Base-by-base conservation (phyloP, 2,329 filamentous ascomycete genomes). In the Tolypocladium sp. region DNA sequence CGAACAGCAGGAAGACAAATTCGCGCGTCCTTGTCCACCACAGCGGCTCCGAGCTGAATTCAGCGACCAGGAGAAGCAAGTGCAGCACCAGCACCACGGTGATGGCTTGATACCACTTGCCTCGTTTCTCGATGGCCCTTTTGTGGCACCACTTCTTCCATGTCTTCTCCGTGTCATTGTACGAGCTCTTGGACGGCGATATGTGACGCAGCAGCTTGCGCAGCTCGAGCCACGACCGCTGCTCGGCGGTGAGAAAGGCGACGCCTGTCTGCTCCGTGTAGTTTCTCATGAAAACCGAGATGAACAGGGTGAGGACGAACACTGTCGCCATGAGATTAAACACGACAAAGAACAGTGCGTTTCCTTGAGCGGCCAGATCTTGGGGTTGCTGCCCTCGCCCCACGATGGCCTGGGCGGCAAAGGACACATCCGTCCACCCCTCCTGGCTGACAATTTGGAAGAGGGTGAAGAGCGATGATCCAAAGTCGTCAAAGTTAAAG, bases 361-460 rank as follows among this genome's bases (percentile, higher is more conserved):
- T 97, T 46, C 89, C 92, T 68, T 92, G 85, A 1, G 89, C 83
- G 2, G 84, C 79, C 62, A 87, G 86, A 38, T 82, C 75, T 57
- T 83, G 70, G 0, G 92, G 92, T 69, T 97, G 94, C 35, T 80
- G 79, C 61, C 87, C 90, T 38, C 79, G 77, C 2, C 90, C 91
- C 2, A 87, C 92, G 64, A 97, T 94, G 38, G 86, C 84, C 76
- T 96, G 90, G 1, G 87, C 88, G 40, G 84, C 83, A 77, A 90
- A 92, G 70, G 94, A 90, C n/a, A 96, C 91, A 71, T 96, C 92
- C 13, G 87, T 87, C 94, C 95, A 99, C 40, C 94, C 94, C 79
- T 99, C 95, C 73, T 99, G 94, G 57, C 93, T 97, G 49, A 97
- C 93, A 74, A 99, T 97, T 72, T 97, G 92, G 77, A 97, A 99